phyloP scores from a whole-genome alignment of 2,329 filamentous ascomycete species.

The Thelonectria olida region DNA sequence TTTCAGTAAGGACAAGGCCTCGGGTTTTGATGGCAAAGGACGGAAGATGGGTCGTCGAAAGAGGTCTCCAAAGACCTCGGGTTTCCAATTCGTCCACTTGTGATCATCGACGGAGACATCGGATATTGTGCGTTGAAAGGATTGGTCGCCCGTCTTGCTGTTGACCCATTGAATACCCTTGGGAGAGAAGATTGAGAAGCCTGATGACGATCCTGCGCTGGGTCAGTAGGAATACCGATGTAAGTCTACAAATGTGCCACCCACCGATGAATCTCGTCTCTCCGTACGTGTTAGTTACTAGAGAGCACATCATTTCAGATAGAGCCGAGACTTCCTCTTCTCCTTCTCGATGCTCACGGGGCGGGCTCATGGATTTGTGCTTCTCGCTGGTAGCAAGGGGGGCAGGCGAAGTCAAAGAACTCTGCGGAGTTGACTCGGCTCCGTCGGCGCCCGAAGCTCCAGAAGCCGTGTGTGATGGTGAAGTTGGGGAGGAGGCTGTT shows the following conservation, averaged over 20 bases:
- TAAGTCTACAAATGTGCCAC: constrained; percentile 30
- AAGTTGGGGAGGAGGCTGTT: constrained; percentile 57
- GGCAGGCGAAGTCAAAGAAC: constrained; percentile 62
- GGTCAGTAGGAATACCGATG: constrained; percentile 16
- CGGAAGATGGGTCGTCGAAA: constrained; percentile 88
- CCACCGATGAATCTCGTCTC: constrained; percentile 95
- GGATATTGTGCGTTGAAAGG: constrained; percentile 94
- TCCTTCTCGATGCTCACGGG: constrained; percentile 37
- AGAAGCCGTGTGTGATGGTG: constrained; percentile 58
- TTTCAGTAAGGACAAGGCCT: constrained; percentile 85
- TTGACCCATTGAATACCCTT: constrained; percentile 99
- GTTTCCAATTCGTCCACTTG: constrained; percentile 98
- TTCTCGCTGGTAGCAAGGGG: constrained; percentile 51
- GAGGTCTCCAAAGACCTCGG: constrained; percentile 94
- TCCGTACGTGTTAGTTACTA: constrained; percentile 93
- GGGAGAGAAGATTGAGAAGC: constrained; percentile 98
- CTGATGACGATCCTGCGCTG: constrained; percentile 87
- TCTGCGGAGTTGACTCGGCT: constrained; percentile 59
- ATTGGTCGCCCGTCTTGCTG: constrained; percentile 93
- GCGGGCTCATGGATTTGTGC: constrained; percentile 40
- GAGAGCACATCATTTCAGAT: constrained; percentile 98
- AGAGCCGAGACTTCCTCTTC: constrained; percentile 81
- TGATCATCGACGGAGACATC: constrained; percentile 91
- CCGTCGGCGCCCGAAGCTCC: constrained; percentile 50
- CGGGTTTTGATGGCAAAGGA: constrained; percentile 83